Base-by-base conservation (phyloP, 768 basidiomycete species). In the Mycena olivaceomarginata region DNA sequence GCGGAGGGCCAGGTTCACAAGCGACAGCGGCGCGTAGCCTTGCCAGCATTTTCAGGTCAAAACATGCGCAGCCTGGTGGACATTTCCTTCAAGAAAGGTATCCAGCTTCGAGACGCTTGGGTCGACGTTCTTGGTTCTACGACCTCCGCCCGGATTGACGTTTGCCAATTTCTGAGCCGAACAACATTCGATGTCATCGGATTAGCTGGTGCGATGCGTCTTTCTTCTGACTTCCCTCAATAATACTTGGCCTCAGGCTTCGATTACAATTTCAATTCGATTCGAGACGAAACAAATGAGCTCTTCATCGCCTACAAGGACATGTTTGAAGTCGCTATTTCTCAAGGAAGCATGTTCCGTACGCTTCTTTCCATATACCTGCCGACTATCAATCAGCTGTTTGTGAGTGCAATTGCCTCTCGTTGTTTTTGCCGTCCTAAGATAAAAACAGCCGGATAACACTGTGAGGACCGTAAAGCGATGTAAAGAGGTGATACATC, bases 111-210 rank as follows among this genome's bases (percentile, higher is more conserved):
- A 75, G 87, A 93, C 70, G 91, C 87, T 77, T 96, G 94, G 95
- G 80, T 86, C 77, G 85, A 87, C 60, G 87, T 94, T 80, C 83
- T 92, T 64, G 70, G 60, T 20, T 16, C 73, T 46, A 72, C 74
- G 64, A 20, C 71, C 77, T 57, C 77, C 82, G 80, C 82, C 75
- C 89, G 81, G 80, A 82, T 98, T 37, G 96, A 98, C 80, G 91
- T 97, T 9, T 93, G 92, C 81, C 92, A 91, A 79, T 98, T 95
- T 94, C 85, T 97, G 45, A 94, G 93, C 77, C 90, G 96, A 57
- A 93, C 94, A 11, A 97, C 97, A 0, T 95, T 98, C 81, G 97
- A 98, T 83, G 93, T 98, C 59, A 97, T 98, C 79, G 97, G 97
- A 1, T 83, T 96, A n/a, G 95, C 97, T 56, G 95, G 95, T 95